A percentile compares a stretch with the other conserved stretches of the same genome.
Conservation (phyloP, 2,329 filamentous ascomycete species). For the Cercospora brassicicola region DNA sequence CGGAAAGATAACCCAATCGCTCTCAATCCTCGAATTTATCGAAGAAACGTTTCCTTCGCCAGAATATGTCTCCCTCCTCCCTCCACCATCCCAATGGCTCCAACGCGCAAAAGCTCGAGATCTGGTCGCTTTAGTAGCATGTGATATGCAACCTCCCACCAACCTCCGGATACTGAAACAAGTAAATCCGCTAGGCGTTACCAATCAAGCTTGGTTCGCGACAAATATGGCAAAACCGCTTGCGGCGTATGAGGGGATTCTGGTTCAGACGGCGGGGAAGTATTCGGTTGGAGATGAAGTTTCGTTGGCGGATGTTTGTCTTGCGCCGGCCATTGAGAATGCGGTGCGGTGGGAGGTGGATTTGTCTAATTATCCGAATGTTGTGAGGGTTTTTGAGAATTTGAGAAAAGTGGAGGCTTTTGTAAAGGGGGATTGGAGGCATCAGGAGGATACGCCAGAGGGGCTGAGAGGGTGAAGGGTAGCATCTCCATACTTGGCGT, state of each 20-base stretch:
- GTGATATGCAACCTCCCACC: slow-evolving; percentile 62
- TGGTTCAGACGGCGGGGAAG: background rate
- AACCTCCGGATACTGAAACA: slow-evolving; percentile 57
- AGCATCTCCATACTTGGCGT: background rate
- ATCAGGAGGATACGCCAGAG: slow-evolving; percentile 16
- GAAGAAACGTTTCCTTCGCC: slow-evolving; percentile 54
- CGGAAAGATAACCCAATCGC: slow-evolving; percentile 47
- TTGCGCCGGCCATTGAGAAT: slow-evolving; percentile 14
- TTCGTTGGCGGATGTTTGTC: slow-evolving; percentile 14
- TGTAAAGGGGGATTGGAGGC: background rate
- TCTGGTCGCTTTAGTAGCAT: slow-evolving; percentile 56
- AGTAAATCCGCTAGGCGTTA: slow-evolving; percentile 46
- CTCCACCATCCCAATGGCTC: slow-evolving; percentile 51
- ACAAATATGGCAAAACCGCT: background rate
- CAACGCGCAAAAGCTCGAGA: slow-evolving; percentile 55
- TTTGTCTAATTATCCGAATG: slow-evolving; percentile 5
- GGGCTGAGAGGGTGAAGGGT: background rate
- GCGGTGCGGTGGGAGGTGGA: slow-evolving; percentile 16
- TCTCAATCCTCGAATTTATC: slow-evolving; percentile 63
- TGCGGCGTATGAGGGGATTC: background rate
- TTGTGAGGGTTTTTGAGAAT: slow-evolving; percentile 9
- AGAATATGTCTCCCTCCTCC: slow-evolving; percentile 46
- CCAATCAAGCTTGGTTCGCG: background rate
- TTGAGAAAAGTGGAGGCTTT: slow-evolving; percentile 4
- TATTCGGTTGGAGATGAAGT: slow-evolving; percentile 7